Base-by-base conservation (phyloP, 148 eudicot species). In the Vaccinium myrtillus region DNA sequence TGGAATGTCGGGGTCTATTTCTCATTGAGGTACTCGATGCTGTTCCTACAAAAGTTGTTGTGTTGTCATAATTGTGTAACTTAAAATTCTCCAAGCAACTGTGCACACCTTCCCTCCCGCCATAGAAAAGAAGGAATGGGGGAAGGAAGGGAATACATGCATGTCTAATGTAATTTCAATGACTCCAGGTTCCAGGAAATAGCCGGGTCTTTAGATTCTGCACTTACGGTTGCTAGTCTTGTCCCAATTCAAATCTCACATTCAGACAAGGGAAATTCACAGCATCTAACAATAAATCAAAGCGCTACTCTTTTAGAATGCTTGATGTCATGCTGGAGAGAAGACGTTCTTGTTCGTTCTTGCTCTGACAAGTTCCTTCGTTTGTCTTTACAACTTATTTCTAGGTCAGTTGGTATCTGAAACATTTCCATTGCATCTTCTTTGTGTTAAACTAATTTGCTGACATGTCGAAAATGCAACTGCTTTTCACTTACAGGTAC, bases 1-100 rank as follows among this genome's bases (percentile, higher is more conserved):
- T 97, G 99, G 99, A 97, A 97, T 86, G 84, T 93, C 83, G 99
- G 99, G 85, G 99, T 92, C 84, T 97, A 97, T 89, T 97, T 97
- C 87, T 94, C 96, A 39, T 85, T 97, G 91, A 95, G 98, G 99
- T 97, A 93, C 82, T 83, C 43, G 77, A 50, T 90, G 77, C 61
- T 55, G n/a, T 84, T 51, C 14, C 55, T 75, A 36, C 10, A 19
- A 16, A 25, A 67, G 50, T 50, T 87, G 16, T 50, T 77, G 15
- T 2, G 23, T 16, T 49, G 43, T 71, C 32, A 36, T 48, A 19
- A 11, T 56, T 83, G 70, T 75, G 36, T 23, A 21, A 14, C 6
- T 83, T 21, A 27, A 78, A 25, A 51, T 27, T 78, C 30, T 19
- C 61, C 30, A 27, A 61, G 76, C 80, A 84, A 77, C 7, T 30